Base-by-base conservation (phyloP, 768 basidiomycete species). In the Boletus speciosus region DNA sequence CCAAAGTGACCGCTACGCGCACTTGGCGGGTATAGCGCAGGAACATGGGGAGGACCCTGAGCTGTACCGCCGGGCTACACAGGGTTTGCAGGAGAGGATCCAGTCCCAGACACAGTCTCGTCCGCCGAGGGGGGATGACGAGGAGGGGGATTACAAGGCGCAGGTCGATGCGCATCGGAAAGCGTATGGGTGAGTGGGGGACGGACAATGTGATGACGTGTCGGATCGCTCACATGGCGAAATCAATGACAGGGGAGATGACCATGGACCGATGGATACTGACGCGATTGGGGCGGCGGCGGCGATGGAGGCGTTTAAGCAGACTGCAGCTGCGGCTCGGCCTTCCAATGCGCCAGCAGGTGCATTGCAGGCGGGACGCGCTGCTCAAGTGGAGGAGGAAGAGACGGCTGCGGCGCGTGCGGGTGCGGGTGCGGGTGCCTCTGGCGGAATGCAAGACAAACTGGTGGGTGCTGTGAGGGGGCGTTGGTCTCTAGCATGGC, bases 231-330 rank as follows among this genome's bases (percentile, higher is more conserved):
- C 34, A 51, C 11, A 6, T 41, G 19, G 32, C 15, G 2, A 15
- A 46, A 39, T 34, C 23, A 23, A 45, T 42, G 27, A 23, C 35
- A 70, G 61, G 34, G 51, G 35, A 8, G 58, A 58, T 3, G 51
- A 66, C 36, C 49, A 63, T 21, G 65, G 53, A 21, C 66, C 66
- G n/a, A 68, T 70, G 70, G 59, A 55, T 21, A 31, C 55, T 2
- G 58, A 70, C 14, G 16, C 57, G 32, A 70, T 70, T 29, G 68
- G 68, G 1, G 53, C 60, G 5, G 68, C 68, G 4, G 68, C 68
- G 9, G 68, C 68, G n/a, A 52, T 70, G 46, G 68, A 70, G 21
- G 68, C 68, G 1, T 27, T 70, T 19, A 70, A 71, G 39, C 60
- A 71, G 35, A 56, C 70, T 19, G 61, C 61, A 8, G 44, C 50